Evolutionary conservation across 495 filamentous ascomycete species (phyloP), one percentile per base, ranked within the genome.

Genomic region (Lasiosphaeria hispida): DNA sequence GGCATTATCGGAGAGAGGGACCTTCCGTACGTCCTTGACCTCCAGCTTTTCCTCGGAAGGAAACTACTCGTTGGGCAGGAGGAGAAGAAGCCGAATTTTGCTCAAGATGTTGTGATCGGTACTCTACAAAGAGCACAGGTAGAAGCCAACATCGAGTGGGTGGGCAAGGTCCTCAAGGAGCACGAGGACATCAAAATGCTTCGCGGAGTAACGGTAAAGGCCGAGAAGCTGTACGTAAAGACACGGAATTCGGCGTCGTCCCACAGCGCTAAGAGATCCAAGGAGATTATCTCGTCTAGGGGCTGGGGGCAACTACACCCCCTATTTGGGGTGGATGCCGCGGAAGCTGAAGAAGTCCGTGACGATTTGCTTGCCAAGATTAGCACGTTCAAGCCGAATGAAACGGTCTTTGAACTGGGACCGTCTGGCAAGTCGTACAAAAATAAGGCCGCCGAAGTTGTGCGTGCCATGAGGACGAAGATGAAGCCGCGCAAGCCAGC

Each of bases 361-460:
- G 85, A 90, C 38, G 85, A 85, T 52, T 93, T 99, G 86, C 78
- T 99, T 3, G 87, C 87, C 39, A 84, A 85, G 30, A 87, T 99
- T 47, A 89, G 89, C 62, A 85, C 85, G 2, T 97, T 92, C 75
- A 82, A 91, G 63, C 94, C 94, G 1, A 80, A 85, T 48, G 95
- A 99, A 66, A 96, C 94, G 0, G 86, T 99, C 18, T 97, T 99
- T 65, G 94, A 99, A 69, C 85, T 96, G 59, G 88, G 91, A 3
- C 85, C 87, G 55, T 79, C 84, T 56, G 84, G 87, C 13, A 82
- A 79, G 57, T 72, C 73, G 4, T 80, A 80, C 19, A 79, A 81
- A 44, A 81, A 75, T 55, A 90, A 89, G 65, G 83, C 91, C 9
- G 89, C 88, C 8, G 89, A 96, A 44, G 78, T 95, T 18, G 90